Evolutionary conservation across 2,329 filamentous ascomycete species (phyloP).

Genomic region (Stagonosporopsis vannaccii): DNA sequence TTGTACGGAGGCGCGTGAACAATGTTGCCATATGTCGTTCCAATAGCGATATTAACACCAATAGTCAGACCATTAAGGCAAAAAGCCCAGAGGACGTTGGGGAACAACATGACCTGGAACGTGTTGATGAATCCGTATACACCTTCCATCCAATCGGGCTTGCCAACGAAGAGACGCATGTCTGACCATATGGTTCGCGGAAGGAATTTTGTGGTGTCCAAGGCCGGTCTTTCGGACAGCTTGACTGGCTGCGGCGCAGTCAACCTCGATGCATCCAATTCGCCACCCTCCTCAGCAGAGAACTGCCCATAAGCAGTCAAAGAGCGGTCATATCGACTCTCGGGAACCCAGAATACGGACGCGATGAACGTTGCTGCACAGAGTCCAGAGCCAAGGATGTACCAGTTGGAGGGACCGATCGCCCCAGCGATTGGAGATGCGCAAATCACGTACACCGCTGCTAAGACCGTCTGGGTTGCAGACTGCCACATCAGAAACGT

Average conservation of each 20-base stretch:
- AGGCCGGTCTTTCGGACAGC: conserved; percentile 22
- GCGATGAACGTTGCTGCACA: conserved; percentile 45
- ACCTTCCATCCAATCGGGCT: conserved; percentile 49
- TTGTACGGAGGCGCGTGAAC: conserved; percentile 28
- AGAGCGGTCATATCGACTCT: conserved; percentile 53
- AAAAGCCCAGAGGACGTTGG: conserved; percentile 33
- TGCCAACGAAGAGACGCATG: conserved; percentile 52
- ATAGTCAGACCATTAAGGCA: conserved; percentile 31
- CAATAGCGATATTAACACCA: conserved; percentile 33
- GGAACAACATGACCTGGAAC: conserved; percentile 40
- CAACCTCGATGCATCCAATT: conserved; percentile 27
- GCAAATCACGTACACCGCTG: conserved; percentile 50
- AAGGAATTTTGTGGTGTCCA: conserved; percentile 50
- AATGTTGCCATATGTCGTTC: conserved; percentile 29
- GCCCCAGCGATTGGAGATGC: conserved; percentile 54
- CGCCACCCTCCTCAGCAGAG: conserved; percentile 32
- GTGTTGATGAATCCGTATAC: conserved; percentile 35
- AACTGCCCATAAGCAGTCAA: conserved; percentile 44
- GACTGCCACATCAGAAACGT: conserved; percentile 53
- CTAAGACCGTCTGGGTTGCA: conserved; percentile 51
- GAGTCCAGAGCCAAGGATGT: conserved; percentile 51
- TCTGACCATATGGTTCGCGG: conserved; percentile 50
- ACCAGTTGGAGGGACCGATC: conserved; percentile 55
- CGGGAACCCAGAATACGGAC: conserved; percentile 52
- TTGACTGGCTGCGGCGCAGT: conserved; percentile 23